phyloP scores from a whole-genome alignment of 495 filamentous ascomycete genomes.

The Aspergillus olivimuriae region DNA sequence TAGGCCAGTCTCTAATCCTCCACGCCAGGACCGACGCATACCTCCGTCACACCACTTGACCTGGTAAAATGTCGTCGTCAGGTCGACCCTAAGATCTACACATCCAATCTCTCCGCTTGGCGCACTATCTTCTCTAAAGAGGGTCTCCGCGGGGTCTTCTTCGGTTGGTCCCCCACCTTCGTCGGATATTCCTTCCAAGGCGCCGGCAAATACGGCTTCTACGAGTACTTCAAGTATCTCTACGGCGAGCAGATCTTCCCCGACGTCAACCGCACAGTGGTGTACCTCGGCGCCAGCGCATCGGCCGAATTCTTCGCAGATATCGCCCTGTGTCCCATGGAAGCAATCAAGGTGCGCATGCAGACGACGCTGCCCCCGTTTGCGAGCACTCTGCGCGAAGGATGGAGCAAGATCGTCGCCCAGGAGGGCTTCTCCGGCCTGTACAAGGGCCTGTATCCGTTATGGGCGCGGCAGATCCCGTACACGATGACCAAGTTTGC shows the following conservation, averaged over 20 bases:
- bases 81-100: constrained; percentile 66
- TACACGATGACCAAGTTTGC: constrained; percentile 77
- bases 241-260: constrained; percentile 63
- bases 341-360: constrained; percentile 70
- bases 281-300: constrained; percentile 60
- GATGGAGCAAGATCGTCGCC: constrained; percentile 52
- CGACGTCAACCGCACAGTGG: constrained; percentile 52
- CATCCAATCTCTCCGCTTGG: constrained; percentile 62
- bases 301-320: constrained; percentile 66
- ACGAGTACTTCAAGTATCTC: constrained; percentile 68
- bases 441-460: constrained; percentile 63
- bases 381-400: constrained; percentile 54
- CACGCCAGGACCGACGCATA: constrained; percentile 44
- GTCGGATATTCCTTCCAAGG: constrained; percentile 66
- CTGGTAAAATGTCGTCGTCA: constrained; percentile 68
- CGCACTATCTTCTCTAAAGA: constrained; percentile 55
- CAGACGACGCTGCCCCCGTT: constrained; percentile 64
- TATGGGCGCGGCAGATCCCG: constrained; percentile 67
- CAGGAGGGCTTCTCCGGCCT: constrained; percentile 55
- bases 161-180: constrained; percentile 66
- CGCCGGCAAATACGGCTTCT: constrained; percentile 73
- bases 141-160: constrained; percentile 64
- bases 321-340: constrained; percentile 59
- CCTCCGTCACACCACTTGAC: constrained; percentile 55
- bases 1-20: not conserved